A percentile compares a stretch with the other conserved stretches of the same genome.
Evolutionary conservation across 176 grass and related monocot species (phyloP).

Genomic region (Paspalum notatum): DNA sequence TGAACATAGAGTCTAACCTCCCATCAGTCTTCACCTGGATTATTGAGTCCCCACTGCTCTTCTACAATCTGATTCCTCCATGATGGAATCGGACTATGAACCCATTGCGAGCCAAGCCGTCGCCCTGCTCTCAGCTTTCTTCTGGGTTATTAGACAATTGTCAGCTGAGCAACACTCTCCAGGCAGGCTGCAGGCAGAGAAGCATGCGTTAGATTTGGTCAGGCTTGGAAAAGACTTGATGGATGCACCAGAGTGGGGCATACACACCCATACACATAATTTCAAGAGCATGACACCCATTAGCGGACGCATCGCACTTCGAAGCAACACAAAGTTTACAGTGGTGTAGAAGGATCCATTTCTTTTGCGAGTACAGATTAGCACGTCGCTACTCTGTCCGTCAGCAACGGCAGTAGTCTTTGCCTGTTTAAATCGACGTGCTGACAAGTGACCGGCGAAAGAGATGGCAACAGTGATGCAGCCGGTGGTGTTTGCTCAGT

Average conservation of each 20-base stretch:
- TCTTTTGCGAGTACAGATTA: background rate
- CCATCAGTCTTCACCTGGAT: too few species aligned
- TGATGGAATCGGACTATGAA: too few species aligned
- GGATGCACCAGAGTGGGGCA: background rate
- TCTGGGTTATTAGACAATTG: background rate
- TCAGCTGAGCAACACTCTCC: background rate
- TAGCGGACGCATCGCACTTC: background rate
- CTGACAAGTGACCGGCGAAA: background rate
- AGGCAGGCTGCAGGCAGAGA: background rate
- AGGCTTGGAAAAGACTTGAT: background rate
- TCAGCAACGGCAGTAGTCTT: background rate
- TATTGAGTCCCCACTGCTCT: too few species aligned
- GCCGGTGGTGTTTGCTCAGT: conserved; percentile 11
- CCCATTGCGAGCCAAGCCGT: too few species aligned
- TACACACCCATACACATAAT: background rate
- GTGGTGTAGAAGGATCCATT: background rate
- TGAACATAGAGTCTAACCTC: too few species aligned
- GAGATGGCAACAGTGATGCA: background rate
- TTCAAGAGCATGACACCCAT: conserved; percentile 19
- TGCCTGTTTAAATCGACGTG: background rate
- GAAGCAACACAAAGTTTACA: background rate
- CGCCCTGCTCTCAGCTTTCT: too few species aligned
- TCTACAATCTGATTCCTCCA: too few species aligned
- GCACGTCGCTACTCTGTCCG: background rate
- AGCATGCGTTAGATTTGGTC: conserved; percentile 31